These are phyloP conservation scores for Nymphaea colorata DNA, from an alignment of 164 flowering plant species.

Conservation along the genomic window DNA sequence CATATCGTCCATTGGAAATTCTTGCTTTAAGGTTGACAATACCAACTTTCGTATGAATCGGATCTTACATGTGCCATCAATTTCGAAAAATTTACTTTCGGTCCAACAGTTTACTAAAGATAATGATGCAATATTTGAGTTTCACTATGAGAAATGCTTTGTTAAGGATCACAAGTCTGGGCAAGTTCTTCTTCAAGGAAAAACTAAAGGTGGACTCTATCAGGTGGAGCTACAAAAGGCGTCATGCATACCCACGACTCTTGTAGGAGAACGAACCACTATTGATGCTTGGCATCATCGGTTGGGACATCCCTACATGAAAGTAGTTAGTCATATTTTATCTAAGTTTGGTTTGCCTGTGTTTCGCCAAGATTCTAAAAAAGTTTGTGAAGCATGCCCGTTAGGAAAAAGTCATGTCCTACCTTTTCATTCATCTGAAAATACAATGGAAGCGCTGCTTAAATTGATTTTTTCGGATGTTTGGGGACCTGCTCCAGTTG, in stretches of 20 bases:
- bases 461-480: background rate
- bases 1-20: background rate
- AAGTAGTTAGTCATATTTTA: background rate
- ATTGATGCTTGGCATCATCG: background rate
- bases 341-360: background rate
- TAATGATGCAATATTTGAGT: background rate
- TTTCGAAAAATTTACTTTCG: background rate
- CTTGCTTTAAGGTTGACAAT: background rate
- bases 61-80: background rate
- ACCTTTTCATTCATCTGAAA: background rate
- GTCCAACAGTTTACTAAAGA: background rate
- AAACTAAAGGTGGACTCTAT: background rate
- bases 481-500: constrained; percentile 1
- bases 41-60: background rate
- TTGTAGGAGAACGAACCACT: background rate
- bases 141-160: background rate
- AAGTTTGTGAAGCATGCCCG: background rate
- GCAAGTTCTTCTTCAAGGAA: background rate
- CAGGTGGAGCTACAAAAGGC: background rate
- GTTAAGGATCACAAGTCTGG: background rate
- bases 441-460: background rate
- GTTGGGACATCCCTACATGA: background rate
- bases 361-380: background rate
- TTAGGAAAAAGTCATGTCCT: background rate
- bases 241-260: background rate